Conservation (phyloP, 2,329 filamentous ascomycete species). For the Penicillium sp. region DNA sequence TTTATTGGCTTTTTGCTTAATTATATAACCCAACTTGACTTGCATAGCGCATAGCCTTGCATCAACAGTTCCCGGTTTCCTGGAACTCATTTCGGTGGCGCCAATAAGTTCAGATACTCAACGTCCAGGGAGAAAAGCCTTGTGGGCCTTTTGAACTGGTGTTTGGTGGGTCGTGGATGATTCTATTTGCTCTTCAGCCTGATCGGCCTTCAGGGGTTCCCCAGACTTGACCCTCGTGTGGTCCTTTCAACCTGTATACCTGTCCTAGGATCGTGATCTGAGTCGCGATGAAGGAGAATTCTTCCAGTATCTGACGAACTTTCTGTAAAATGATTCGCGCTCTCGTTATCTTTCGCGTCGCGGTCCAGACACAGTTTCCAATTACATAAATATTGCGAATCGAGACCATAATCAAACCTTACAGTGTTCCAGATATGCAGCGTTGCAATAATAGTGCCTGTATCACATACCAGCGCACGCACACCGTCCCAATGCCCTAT, state of each 20-base stretch:
- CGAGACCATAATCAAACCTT: slow-evolving; percentile 3
- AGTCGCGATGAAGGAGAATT: slow-evolving; percentile 8
- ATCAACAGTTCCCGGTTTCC: slow-evolving; percentile 20
- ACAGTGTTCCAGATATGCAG: slow-evolving; percentile 7
- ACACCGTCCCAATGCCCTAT: background rate
- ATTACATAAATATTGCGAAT: background rate
- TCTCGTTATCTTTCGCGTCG: background rate
- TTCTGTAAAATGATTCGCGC: background rate
- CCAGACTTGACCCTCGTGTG: slow-evolving; percentile 5
- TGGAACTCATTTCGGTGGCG: slow-evolving; percentile 13
- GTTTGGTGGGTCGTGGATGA: background rate
- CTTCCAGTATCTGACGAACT: background rate
- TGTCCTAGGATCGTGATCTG: slow-evolving; percentile 3
- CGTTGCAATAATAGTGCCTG: slow-evolving; percentile 7
- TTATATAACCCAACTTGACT: slow-evolving; percentile 12
- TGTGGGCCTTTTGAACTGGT: background rate
- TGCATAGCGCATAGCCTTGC: slow-evolving; percentile 25
- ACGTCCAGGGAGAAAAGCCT: slow-evolving; percentile 2
- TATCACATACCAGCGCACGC: slow-evolving; percentile 12
- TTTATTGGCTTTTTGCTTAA: slow-evolving; percentile 1
- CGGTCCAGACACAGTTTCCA: background rate
- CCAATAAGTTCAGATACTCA: slow-evolving; percentile 12
- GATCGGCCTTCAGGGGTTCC: slow-evolving; percentile 1
- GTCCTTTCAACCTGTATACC: background rate
- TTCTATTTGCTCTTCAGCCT: background rate